phyloP scores from a whole-genome alignment of 257 asterid genomes.

The Linaria vulgaris region DNA sequence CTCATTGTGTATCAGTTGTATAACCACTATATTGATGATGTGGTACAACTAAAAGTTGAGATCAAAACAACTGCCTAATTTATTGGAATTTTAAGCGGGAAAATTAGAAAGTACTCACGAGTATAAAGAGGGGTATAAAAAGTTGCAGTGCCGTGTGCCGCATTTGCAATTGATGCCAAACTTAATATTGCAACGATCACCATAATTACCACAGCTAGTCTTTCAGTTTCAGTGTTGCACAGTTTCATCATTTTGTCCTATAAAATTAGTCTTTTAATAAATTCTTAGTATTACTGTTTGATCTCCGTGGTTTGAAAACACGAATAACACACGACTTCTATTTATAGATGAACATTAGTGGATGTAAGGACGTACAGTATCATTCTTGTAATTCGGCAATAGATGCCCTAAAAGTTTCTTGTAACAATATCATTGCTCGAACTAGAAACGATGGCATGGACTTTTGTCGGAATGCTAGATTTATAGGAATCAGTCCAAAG shows the following conservation, averaged over 20 bases:
- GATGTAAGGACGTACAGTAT: background rate
- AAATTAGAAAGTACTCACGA: conserved; percentile 36
- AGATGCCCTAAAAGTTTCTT: background rate
- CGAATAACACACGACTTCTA: background rate
- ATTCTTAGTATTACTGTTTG: background rate
- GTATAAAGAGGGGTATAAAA: conserved; percentile 51
- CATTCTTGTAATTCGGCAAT: conserved; percentile 5
- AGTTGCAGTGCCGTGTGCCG: conserved; percentile 47
- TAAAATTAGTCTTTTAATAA: background rate
- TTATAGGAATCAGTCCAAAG: background rate
- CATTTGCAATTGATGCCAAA: conserved; percentile 26
- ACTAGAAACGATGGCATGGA: background rate
- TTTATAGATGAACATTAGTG: conserved; percentile 3
- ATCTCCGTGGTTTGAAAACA: background rate
- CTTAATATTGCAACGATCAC: background rate
- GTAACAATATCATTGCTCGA: background rate
- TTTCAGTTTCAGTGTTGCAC: background rate
- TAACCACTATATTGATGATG: too few species aligned
- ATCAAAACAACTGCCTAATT: too few species aligned
- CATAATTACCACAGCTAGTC: background rate
- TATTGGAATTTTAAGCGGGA: background rate
- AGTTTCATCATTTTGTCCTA: background rate
- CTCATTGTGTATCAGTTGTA: too few species aligned
- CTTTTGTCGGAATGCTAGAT: background rate
- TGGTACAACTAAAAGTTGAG: too few species aligned